Evolutionary conservation across 768 basidiomycete species (phyloP), one percentile per base, ranked within the genome.

Genomic region (Phanerochaete carnosa): DNA sequence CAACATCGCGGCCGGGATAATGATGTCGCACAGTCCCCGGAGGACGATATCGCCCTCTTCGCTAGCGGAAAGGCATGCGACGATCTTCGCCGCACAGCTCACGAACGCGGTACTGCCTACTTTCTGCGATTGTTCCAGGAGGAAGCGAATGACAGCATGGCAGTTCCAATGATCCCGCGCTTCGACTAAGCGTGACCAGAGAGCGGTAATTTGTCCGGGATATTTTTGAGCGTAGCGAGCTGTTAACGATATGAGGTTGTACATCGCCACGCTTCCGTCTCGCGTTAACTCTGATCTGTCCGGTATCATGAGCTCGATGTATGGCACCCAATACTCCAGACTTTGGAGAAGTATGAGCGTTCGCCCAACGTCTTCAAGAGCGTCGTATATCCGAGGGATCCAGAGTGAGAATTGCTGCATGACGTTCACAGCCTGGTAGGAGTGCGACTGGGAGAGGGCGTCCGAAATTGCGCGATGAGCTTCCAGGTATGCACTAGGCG

Each of bases 121-220:
- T 71, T 89, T 90, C 64, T 89, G 86, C 0, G 92, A 90, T 67
- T 96, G 93, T 65, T 94, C 92, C 35, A 96, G 77, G 2, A 98
- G 77, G 73, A 94, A 98, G 30, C 88, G 83, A 52, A 91, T 79
- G 16, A 93, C 79, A 2, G 92, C 90, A 57, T 87, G 89, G 1
- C 90, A 90, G 62, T 94, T 94, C 25, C 82, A 79, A 57, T 86
- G 80, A 65, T 86, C 79, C 26, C 88, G 86, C 2, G 83, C 76
- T 26, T 90, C 89, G 4, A 93, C 89, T 15, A 96, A 76, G 58
- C 86, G 85, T 7, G 81, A 79, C 90, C 95, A 95, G 30, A 96
- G 81, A 0, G 83, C 81, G 9, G 87, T 78, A 46, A 97, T 81
- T 68, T 94, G 93, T 63, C 93, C 90, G 1, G 92, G 81, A 65